phyloP scores from a whole-genome alignment of 495 filamentous ascomycete genomes.

The Pyronema domesticum region DNA sequence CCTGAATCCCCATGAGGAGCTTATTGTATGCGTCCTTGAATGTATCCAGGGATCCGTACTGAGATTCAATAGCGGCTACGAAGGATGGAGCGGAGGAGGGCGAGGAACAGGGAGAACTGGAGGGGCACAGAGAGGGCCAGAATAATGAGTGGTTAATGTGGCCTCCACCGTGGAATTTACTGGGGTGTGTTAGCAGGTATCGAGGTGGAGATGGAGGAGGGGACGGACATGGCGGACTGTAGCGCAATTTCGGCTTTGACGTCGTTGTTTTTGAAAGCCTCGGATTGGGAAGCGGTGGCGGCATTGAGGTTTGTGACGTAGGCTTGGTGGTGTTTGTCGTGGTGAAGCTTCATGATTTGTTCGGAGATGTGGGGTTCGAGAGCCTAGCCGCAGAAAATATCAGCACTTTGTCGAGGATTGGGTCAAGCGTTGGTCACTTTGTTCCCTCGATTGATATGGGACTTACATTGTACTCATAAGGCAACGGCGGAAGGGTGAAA shows the following conservation, averaged over 20 bases:
- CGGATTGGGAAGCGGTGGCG: conserved; percentile 37
- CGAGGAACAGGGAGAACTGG: conserved; percentile 37
- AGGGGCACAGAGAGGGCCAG: conserved; percentile 66
- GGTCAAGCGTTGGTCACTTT: neutral
- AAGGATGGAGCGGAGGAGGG: conserved; percentile 33
- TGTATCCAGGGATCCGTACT: conserved; percentile 53
- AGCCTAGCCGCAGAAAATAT: conserved; percentile 27
- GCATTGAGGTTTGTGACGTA: conserved; percentile 58
- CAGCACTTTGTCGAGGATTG: neutral
- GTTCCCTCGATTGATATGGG: neutral
- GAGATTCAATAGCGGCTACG: conserved; percentile 49
- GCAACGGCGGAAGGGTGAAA: conserved; percentile 14
- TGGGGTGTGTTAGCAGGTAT: neutral
- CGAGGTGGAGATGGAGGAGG: neutral
- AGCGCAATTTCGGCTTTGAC: conserved; percentile 53
- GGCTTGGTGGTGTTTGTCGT: conserved; percentile 58
- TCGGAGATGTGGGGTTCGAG: conserved; percentile 88
- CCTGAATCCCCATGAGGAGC: conserved; percentile 69
- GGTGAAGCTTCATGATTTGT: conserved; percentile 92
- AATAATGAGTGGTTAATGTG: conserved; percentile 91
- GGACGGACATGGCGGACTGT: conserved; percentile 47
- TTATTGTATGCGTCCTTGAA: conserved; percentile 68
- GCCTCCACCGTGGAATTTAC: conserved; percentile 34
- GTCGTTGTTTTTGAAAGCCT: conserved; percentile 38
- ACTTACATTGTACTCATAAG: conserved; percentile 18